phyloP scores from a whole-genome alignment of 1,284 basidiomycete genomes.

The Cryptococcus sp. region DNA sequence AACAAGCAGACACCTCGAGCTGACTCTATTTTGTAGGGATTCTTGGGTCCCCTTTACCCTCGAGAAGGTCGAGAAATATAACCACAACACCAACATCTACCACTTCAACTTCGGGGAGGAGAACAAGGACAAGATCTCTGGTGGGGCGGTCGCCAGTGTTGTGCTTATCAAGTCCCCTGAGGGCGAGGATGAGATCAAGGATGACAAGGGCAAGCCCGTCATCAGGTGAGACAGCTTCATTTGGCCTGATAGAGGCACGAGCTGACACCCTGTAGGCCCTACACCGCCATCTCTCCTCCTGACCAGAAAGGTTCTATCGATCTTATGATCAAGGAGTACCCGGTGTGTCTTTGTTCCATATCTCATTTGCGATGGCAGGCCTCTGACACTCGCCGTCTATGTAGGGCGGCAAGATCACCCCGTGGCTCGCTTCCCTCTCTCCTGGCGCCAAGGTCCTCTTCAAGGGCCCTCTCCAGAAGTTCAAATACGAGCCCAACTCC shows the following conservation, averaged over 20 bases:
- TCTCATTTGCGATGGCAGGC: background rate
- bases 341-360: constrained; percentile 31
- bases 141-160: constrained; percentile 60
- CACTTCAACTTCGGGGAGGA: constrained; percentile 79
- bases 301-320: constrained; percentile 70
- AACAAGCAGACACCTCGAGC: background rate
- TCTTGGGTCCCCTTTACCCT: constrained; percentile 60
- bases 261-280: constrained; percentile 53
- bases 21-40: constrained; percentile 29
- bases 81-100: constrained; percentile 84
- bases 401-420: constrained; percentile 70
- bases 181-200: constrained; percentile 51
- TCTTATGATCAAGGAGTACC: constrained; percentile 77
- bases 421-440: constrained; percentile 67
- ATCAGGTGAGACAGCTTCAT: constrained; percentile 57
- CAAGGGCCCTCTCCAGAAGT: constrained; percentile 87
- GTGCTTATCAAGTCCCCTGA: constrained; percentile 54
- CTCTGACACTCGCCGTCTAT: background rate
- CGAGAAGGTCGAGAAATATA: constrained; percentile 81
- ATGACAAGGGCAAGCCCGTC: constrained; percentile 83
- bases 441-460: constrained; percentile 78
- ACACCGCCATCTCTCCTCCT: constrained; percentile 75
- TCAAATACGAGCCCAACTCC: constrained; percentile 77
- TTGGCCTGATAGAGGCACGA: background rate
- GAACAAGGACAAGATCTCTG: constrained; percentile 60